Conservation (phyloP, 257 asterid species). For the Salvia hispanica region DNA sequence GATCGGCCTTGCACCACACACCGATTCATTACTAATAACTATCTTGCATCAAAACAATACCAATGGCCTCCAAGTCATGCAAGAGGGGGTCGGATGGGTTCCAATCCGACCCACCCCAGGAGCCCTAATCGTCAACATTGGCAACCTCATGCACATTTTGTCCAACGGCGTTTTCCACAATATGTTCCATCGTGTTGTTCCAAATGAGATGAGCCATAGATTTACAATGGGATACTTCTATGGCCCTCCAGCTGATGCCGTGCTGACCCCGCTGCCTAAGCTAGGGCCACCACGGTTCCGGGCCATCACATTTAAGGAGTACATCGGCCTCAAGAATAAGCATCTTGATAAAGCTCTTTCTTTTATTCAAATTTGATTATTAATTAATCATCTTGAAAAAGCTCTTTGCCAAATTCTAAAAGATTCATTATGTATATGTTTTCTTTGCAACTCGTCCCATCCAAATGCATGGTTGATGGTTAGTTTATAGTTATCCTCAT, state of each 20-base stretch:
- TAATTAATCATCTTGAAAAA: no score
- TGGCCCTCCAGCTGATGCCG: conserved; percentile 50
- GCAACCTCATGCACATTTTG: conserved; percentile 68
- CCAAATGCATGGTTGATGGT: no score
- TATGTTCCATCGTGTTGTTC: conserved; percentile 64
- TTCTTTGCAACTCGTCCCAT: no score
- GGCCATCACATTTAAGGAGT: conserved; percentile 57
- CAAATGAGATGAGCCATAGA: conserved; percentile 51
- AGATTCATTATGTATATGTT: no score
- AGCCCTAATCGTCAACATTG: conserved; percentile 64
- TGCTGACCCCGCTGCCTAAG: conserved; percentile 49
- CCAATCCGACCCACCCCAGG: conserved; percentile 46
- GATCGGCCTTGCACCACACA: conserved; percentile 81
- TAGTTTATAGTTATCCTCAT: no score
- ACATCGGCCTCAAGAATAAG: conserved; percentile 55
- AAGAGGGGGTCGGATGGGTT: conserved; percentile 57
- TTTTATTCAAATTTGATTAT: conserved; percentile 32
- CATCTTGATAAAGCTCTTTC: conserved; percentile 58
- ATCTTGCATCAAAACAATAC: conserved; percentile 71
- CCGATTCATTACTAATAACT: conserved; percentile 70
- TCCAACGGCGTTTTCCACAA: conserved; percentile 55
- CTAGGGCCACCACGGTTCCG: conserved; percentile 43
- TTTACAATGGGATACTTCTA: conserved; percentile 58
- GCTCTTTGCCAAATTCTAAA: no score
- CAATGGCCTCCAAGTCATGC: conserved; percentile 64